These are phyloP conservation scores for Hirschioporus abietinus DNA, from an alignment of 768 basidiomycete genomes.

Conservation along the genomic window DNA sequence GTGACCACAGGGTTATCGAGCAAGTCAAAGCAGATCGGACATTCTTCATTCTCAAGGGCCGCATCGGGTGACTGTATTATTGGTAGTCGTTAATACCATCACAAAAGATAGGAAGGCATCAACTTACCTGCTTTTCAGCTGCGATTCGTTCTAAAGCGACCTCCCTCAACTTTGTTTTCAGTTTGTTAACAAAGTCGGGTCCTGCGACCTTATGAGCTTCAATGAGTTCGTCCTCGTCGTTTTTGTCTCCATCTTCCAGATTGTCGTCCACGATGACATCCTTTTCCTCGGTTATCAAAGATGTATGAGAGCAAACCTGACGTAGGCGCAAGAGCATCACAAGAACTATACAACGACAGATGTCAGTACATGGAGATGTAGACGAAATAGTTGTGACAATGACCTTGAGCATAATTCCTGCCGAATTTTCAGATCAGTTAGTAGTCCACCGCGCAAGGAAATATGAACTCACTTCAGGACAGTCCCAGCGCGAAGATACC, in stretches of 20 bases:
- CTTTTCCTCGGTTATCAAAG: constrained; percentile 54
- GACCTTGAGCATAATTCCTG: constrained; percentile 53
- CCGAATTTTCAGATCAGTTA: not conserved
- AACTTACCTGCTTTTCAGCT: constrained; percentile 47
- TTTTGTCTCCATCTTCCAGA: constrained; percentile 26
- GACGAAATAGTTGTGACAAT: not conserved
- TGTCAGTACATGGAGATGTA: constrained; percentile 2
- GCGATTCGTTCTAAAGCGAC: constrained; percentile 37
- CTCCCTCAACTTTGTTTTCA: constrained; percentile 44
- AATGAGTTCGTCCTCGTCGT: constrained; percentile 36
- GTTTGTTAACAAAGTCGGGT: constrained; percentile 41
- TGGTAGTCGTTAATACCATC: not conserved
- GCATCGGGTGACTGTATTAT: constrained; percentile 36
- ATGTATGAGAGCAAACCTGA: constrained; percentile 66
- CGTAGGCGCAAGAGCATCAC: constrained; percentile 50
- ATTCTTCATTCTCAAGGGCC: constrained; percentile 49
- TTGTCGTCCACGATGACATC: constrained; percentile 38
- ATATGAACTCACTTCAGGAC: constrained; percentile 50
- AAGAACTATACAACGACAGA: constrained; percentile 29
- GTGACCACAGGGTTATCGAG: constrained; percentile 52
- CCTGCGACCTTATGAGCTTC: constrained; percentile 40
- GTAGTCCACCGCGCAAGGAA: no score
- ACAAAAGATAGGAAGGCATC: not conserved
- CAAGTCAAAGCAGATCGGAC: constrained; percentile 62
- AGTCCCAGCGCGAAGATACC: constrained; percentile 54